Evolutionary conservation across 371 early-diverging fungal genomes (phyloP).

Genomic region (Dinochytrium kinnereticum): DNA sequence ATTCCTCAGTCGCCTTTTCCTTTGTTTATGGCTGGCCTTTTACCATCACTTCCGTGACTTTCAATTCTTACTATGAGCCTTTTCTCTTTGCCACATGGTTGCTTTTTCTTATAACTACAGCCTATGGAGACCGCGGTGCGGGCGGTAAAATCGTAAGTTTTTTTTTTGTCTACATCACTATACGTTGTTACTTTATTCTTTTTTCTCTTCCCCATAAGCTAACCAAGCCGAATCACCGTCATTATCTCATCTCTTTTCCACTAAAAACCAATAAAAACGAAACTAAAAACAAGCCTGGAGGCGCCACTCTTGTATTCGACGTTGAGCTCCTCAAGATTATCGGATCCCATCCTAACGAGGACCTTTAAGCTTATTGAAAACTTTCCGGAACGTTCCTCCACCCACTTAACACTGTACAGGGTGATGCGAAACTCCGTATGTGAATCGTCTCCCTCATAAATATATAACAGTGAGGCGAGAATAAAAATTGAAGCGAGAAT

Average conservation of each 20-base stretch:
- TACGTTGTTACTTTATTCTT: neutral
- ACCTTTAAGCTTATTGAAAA: too few relatives aligned
- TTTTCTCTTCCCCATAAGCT: neutral
- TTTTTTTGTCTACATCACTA: neutral
- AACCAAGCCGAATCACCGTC: neutral
- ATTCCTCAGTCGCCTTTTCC: neutral
- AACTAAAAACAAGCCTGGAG: conserved; percentile 43
- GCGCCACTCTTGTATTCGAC: conserved; percentile 57
- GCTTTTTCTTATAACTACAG: conserved; percentile 8
- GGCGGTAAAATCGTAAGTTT: conserved; percentile 44
- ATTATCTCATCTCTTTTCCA: too few relatives aligned
- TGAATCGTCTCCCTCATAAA: too few relatives aligned
- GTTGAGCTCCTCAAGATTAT: conserved; percentile 52
- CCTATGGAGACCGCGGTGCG: conserved; percentile 57
- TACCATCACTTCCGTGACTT: too few relatives aligned
- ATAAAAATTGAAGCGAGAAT: too few relatives aligned
- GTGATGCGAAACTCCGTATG: too few relatives aligned
- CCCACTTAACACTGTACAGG: too few relatives aligned
- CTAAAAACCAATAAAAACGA: too few relatives aligned
- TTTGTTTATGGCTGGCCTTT: too few relatives aligned
- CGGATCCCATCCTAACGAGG: conserved; percentile 12
- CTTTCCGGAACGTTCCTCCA: too few relatives aligned
- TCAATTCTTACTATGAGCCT: neutral
- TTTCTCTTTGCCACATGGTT: neutral
- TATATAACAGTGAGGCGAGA: too few relatives aligned